Evolutionary conservation across 2,329 filamentous ascomycete species (phyloP), one percentile per base, ranked within the genome.

Genomic region (Talaromyces sp.): DNA sequence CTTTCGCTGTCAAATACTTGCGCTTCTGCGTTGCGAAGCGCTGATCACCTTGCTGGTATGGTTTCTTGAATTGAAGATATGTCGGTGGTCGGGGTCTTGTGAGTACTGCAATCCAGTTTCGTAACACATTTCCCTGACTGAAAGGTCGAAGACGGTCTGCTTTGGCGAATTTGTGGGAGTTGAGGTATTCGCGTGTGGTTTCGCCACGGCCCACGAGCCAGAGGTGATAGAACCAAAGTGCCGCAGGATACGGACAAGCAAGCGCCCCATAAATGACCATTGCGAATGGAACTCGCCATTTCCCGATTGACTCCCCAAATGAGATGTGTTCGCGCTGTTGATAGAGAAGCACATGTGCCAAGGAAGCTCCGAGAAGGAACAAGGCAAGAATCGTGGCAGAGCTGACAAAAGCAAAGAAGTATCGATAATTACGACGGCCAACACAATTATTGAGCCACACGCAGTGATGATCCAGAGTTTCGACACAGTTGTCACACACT

Each of bases 401-500:
- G 62, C 87, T 87, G 69, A 99, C 89, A 78, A 97, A 99, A 11
- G 90, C 86, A 76, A 98, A 97, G 79, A 99, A 99, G 78, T 94
- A 98, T 68, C 95, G 92, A 80, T 99, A 99, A 80, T 99, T 99
- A 72, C 95, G 91, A 69, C 94, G 90, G 50, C 95, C 95, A 59
- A 99, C 90, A 72, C 95, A 99, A 77, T 99, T 99, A 80, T 99
- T 99, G 68, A 99, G 86, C 95, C 95, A 99, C 16, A 98, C 93
- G 73, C 95, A 99, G 79, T 99, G 95, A 74, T 99, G 95, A 74
- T 99, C 95, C 70, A 97, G 92, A 0, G 93, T 97, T 78, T 99
- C 95, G 66, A 99, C 87, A 76, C 95, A 99, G 77, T 96, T 97
- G 79, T 99, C 94, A 80, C 95, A 99, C 33, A 97, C 86, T 65